A percentile compares a stretch with the other conserved stretches of the same genome.
Conservation (phyloP, 805 yeast species). For the Yueomyces sp. region DNA sequence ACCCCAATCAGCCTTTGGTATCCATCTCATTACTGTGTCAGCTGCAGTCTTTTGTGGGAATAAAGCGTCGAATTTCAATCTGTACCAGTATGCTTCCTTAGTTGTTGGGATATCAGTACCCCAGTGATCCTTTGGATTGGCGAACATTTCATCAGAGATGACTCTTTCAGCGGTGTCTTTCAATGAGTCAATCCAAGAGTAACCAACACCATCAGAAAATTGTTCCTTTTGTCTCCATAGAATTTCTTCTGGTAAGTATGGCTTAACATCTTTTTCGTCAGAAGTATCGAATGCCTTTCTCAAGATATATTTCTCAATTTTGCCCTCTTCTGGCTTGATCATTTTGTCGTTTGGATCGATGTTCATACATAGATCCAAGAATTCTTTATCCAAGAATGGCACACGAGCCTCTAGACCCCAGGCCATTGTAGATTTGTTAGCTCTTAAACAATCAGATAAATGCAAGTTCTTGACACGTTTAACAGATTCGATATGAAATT, state of each 20-base stretch:
- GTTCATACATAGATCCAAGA: slow-evolving; percentile 87
- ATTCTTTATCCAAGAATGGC: slow-evolving; percentile 92
- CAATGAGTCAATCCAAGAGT: slow-evolving; percentile 97
- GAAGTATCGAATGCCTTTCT: slow-evolving; percentile 96
- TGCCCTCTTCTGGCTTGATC: slow-evolving; percentile 56
- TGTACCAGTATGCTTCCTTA: slow-evolving; percentile 98
- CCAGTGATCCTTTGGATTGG: slow-evolving; percentile 90
- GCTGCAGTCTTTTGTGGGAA: slow-evolving; percentile 91
- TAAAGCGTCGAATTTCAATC: slow-evolving; percentile 87
- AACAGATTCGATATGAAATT: slow-evolving; percentile 93
- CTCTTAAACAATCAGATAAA: slow-evolving; percentile 93
- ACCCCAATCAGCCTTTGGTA: slow-evolving; percentile 99
- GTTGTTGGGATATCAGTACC: slow-evolving; percentile 90
- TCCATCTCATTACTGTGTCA: slow-evolving; percentile 96
- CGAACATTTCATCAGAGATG: slow-evolving; percentile 82
- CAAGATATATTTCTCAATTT: slow-evolving; percentile 87
- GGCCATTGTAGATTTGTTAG: slow-evolving; percentile 99
- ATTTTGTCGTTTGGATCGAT: slow-evolving; percentile 87
- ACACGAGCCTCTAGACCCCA: slow-evolving; percentile 99
- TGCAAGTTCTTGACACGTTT: slow-evolving; percentile 95
- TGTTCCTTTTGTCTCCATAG: slow-evolving; percentile 99
- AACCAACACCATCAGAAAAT: slow-evolving; percentile 98
- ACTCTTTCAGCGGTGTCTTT: slow-evolving; percentile 87
- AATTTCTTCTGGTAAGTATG: slow-evolving; percentile 92
- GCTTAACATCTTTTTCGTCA: slow-evolving; percentile 49